Base-by-base conservation (phyloP, 306 rosid species). In the Sindora glabra region DNA sequence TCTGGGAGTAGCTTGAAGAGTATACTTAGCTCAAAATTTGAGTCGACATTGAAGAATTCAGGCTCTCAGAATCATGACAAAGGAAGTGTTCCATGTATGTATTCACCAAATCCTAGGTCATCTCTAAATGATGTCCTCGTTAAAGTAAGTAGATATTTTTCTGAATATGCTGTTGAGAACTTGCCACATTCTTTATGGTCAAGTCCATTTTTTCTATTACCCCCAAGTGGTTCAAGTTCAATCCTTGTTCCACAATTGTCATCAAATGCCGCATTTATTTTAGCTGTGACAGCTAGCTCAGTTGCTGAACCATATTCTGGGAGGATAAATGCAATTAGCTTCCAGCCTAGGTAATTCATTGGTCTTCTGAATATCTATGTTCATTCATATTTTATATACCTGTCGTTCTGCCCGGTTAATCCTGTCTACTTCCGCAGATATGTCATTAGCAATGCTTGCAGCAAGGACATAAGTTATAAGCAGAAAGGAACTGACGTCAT, bases 371-470 rank as follows among this genome's bases (percentile, higher is more conserved):
- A 46, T 56, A 36, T 45, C 29, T 6, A 32, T 11, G n/a, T 7
- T 32, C 18, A 26, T 38, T 55, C 21, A 10, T 55, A 15, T 21
- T 48, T 19, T 42, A 17, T 25, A 24, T 5, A 48, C 0, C 7
- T 51, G 21, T 46, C 4, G 19, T 59, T 54, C 25, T 17, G 10
- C 64, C 65, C 12, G 51, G 48, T 54, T 53, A 50, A 69, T 47
- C 36, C 25, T 65, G 68, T 61, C 59, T 78, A 58, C 26, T 54
- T 36, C 51, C 79, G 74, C 90, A 91, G 98, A 75, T 91, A 74
- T 65, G 83, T 91, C 59, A 91, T 91, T 67, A 83, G 96, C 77
- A 91, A 91, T 64, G 96, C 98, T 42, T 91, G 98, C 82, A 76
- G 87, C 71, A 85, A 70, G 78, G 89, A 88, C 76, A 63, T 91